Percentiles rank a stretch among this genome's conserved stretches.
Conservation (phyloP, 768 basidiomycete species). For the Termitomyces sp. region DNA sequence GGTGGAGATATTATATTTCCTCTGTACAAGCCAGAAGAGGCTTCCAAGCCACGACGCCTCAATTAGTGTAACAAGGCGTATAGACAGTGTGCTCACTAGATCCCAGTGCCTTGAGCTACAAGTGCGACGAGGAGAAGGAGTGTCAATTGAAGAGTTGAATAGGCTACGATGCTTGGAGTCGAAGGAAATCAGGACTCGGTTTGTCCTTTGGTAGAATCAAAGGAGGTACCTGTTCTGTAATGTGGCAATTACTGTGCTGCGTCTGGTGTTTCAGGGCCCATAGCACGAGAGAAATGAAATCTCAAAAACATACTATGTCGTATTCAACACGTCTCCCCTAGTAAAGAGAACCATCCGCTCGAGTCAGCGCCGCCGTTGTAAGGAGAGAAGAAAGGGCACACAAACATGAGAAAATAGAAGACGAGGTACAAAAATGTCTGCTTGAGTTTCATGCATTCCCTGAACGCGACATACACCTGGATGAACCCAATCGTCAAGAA, state of each 20-base stretch:
- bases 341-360: not conserved
- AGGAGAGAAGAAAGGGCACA: conserved; percentile 3
- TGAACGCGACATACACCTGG: conserved; percentile 59
- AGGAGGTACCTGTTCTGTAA: conserved; percentile 59
- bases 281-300: too few relatives aligned
- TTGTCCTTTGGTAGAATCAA: not conserved
- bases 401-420: conserved; percentile 75
- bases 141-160: conserved; percentile 70
- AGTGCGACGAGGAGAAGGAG: conserved; percentile 66
- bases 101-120: conserved; percentile 59
- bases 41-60: conserved; percentile 25
- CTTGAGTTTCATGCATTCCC: conserved; percentile 63
- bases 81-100: conserved; percentile 46
- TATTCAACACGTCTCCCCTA: conserved; percentile 76
- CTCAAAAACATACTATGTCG: conserved; percentile 49
- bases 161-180: conserved; percentile 53
- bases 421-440: conserved; percentile 73
- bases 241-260: conserved; percentile 67
- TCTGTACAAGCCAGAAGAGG: conserved; percentile 68
- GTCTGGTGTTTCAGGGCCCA: not conserved
- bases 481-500: conserved; percentile 64
- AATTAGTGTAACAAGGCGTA: not conserved
- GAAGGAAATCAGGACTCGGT: not conserved
- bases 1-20: conserved; percentile 57
- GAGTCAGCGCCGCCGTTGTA: not conserved